These are phyloP conservation scores for Sugiyamaella floridensis DNA, from an alignment of 805 yeast genomes.

Conservation along the genomic window DNA sequence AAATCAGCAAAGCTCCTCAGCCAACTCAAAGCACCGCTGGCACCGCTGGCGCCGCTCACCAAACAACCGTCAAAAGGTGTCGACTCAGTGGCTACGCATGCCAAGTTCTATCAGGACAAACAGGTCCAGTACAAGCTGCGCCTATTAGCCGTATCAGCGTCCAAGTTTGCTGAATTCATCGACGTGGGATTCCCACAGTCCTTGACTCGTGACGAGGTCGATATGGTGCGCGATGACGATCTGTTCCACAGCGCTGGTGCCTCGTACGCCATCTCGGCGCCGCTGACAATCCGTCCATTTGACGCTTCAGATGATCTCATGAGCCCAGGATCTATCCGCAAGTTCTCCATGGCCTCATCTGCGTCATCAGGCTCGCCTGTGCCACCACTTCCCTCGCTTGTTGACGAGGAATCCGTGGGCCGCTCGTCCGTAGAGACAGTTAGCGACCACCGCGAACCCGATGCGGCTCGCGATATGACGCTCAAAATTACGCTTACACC, in stretches of 20 bases:
- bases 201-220: not conserved
- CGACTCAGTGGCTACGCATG: slow-evolving; percentile 12
- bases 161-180: slow-evolving; percentile 21
- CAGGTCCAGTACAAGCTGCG: slow-evolving; percentile 15
- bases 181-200: slow-evolving; percentile 23
- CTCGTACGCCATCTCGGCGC: slow-evolving; percentile 1
- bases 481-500: slow-evolving; percentile 25
- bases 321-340: not conserved
- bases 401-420: not conserved
- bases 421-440: not conserved
- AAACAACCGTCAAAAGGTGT: not conserved
- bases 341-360: not conserved
- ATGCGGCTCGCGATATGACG: slow-evolving; percentile 19
- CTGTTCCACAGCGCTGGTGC: not conserved
- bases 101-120: slow-evolving; percentile 17
- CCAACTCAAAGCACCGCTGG: not conserved
- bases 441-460: not conserved
- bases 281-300: not conserved
- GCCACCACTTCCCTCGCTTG: not conserved
- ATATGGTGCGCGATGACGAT: not conserved
- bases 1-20: not conserved
- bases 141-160: slow-evolving; percentile 12
- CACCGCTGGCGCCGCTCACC: slow-evolving; percentile 1
- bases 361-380: not conserved
- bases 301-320: not conserved